Base-by-base conservation (phyloP, 805 yeast species). In the Starmerella floris region DNA sequence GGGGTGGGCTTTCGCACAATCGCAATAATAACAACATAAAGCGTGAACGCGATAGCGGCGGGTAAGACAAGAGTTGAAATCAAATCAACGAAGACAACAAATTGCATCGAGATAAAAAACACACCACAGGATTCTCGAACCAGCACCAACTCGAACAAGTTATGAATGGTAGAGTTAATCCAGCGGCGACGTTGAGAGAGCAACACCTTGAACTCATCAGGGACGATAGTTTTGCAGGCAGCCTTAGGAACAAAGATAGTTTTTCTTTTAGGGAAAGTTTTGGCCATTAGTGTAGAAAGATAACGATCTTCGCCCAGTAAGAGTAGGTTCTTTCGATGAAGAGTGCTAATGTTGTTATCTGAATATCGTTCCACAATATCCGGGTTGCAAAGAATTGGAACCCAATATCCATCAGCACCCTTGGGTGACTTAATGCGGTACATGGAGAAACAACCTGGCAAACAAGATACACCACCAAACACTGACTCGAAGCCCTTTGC, bases 101-200 rank as follows among this genome's bases (percentile, higher is more conserved):
- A 85, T 62, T 85, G 95, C 96, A 85, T 85, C 1, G 95, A 84
- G 54, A 87, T 82, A 54, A 95, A 84, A 59, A 85, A 85, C 0
- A 93, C 83, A 52, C 96, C 96, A 69, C 96, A 85, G 50, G 87
- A 68, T 59, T 85, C 95, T 41, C 76, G 76, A 19, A 85, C 87
- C 48, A 83, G 64, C 3, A 79, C 82, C 56, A 85, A 73, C 61
- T 85, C 96, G 76, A 87, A 72, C 61, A 85, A 71, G 57, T 85
- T 85, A 62, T 85, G 96, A 30, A 85, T 87, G 0, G 96, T 87
- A 4, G 95, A 85, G 61, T 85, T 85, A 54, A 85, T 85, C 96
- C 96, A 85, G 60, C 96, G 81, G 65, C 96, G 83, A 60, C 96
- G 79, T 60, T 85, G 96, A 1, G 95, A 85, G 37, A 85, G 66